Base-by-base conservation (phyloP, 306 rosid species). In the Rosa multiflora region DNA sequence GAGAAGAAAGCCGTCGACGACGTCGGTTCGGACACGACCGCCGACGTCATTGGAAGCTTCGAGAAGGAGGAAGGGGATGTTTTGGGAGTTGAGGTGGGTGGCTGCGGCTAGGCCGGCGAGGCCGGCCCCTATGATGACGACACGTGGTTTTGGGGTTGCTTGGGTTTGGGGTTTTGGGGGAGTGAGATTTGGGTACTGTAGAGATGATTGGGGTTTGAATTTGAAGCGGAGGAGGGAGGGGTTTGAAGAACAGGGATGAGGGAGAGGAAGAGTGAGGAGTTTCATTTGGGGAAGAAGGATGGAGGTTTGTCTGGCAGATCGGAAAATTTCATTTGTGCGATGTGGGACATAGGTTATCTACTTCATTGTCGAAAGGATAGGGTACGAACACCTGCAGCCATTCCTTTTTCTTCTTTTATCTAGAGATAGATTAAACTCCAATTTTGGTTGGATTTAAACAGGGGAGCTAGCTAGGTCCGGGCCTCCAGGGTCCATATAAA, bases 31-130 rank as follows among this genome's bases (percentile, higher is more conserved):
- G 68, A 95, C 97, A 37, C 99, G 98, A 51, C 92, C 96, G 0
- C 96, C 98, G 20, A 92, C 90, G 39, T 68, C 88, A 74, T 93
- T 87, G 18, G 98, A 91, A 0, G 96, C 87, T 83, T 90, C 98
- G 14, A 95, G 89, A 74, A 95, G 83, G 80, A 91, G 64, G 85
- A 92, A 92, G 5, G 91, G 98, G 53, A 89, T 89, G 84, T 87
- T 93, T 2, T 72, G 68, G 76, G 94, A 82, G 79, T 83, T 77
- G 81, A 95, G 97, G 56, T 90, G 94, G 53, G 83, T 87, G 48
- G 98, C 97, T 6, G 94, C 92, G 15, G 99, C 92, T 1, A 95
- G 74, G 73, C 99, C 98, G 0, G 98, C 89, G 2, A 95, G 98
- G 44, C 99, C 98, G 6, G 90, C 96, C 18, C 98, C 93, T 23